Conservation (phyloP, 805 yeast species). For the Teunomyces barrocoloradensis region DNA sequence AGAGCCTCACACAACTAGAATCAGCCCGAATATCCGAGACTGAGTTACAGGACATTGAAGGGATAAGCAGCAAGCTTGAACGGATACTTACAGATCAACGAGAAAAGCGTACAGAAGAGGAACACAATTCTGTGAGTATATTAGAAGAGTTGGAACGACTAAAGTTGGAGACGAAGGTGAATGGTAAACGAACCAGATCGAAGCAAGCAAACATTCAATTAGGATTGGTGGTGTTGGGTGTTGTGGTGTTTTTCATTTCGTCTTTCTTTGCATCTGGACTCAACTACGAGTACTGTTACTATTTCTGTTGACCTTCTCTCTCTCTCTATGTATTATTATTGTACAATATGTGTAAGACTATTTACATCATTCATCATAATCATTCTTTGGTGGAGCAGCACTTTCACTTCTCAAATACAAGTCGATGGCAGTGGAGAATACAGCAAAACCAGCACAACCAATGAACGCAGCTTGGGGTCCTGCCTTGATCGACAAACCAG, state of each 20-base stretch:
- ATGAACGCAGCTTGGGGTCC: conserved; percentile 91
- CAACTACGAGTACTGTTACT: conserved; percentile 40
- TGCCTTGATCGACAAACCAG: conserved; percentile 85
- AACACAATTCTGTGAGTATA: conserved; percentile 5
- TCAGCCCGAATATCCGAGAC: not conserved
- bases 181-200: not conserved
- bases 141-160: conserved; percentile 26
- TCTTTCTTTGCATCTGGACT: conserved; percentile 30
- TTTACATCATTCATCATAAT: conserved; percentile 58
- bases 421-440: conserved; percentile 87
- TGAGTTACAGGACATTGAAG: not conserved
- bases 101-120: not conserved
- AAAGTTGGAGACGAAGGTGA: not conserved
- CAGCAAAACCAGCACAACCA: conserved; percentile 98
- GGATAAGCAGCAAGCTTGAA: not conserved
- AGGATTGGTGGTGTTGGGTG: not conserved
- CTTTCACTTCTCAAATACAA: conserved; percentile 81
- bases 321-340: conserved; percentile 6
- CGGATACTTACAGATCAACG: not conserved
- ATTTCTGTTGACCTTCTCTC: conserved; percentile 25
- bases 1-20: not conserved
- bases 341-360: conserved; percentile 11
- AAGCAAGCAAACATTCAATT: not conserved
- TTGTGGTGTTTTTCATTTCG: conserved; percentile 15
- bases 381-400: conserved; percentile 80